Percentiles rank a stretch among this genome's conserved stretches.
Conservation (phyloP, 2,329 filamentous ascomycete species). For the Penicillium palitans region DNA sequence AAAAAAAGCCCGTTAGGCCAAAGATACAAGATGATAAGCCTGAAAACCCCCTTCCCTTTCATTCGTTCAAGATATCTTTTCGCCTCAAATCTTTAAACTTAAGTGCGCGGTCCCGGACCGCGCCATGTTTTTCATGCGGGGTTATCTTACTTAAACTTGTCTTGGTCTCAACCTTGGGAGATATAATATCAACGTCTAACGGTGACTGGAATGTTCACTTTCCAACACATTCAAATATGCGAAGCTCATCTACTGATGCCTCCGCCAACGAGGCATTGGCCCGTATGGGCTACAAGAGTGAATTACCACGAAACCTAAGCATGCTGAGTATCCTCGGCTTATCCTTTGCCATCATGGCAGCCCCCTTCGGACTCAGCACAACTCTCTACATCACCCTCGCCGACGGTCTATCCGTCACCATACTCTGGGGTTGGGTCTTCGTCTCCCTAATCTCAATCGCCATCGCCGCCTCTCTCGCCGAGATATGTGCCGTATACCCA, state of each 20-base stretch:
- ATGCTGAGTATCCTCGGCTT: constrained; percentile 70
- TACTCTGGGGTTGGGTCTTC: constrained; percentile 69
- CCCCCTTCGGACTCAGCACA: constrained; percentile 66
- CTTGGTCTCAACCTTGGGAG: background rate
- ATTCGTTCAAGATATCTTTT: constrained; percentile 5
- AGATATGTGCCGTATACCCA: constrained; percentile 69
- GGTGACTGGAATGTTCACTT: background rate
- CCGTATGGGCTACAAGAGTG: constrained; percentile 67
- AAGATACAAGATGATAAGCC: background rate
- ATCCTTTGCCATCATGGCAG: constrained; percentile 75
- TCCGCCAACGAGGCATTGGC: constrained; percentile 61
- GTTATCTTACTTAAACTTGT: constrained; percentile 8
- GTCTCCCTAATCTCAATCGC: constrained; percentile 63
- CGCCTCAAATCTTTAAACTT: background rate
- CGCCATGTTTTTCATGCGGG: constrained; percentile 25
- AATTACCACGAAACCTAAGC: constrained; percentile 65
- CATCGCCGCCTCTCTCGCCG: constrained; percentile 66
- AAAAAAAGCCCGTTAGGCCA: background rate
- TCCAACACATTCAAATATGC: constrained; percentile 21
- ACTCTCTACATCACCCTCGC: constrained; percentile 68
- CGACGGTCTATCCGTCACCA: constrained; percentile 67
- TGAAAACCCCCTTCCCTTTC: background rate
- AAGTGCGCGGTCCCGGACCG: constrained; percentile 27
- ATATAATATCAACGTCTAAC: background rate
- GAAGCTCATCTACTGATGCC: constrained; percentile 30